Conservation (phyloP, 2,329 filamentous ascomycete genomes). For the Berkeleyomyces basicola region DNA sequence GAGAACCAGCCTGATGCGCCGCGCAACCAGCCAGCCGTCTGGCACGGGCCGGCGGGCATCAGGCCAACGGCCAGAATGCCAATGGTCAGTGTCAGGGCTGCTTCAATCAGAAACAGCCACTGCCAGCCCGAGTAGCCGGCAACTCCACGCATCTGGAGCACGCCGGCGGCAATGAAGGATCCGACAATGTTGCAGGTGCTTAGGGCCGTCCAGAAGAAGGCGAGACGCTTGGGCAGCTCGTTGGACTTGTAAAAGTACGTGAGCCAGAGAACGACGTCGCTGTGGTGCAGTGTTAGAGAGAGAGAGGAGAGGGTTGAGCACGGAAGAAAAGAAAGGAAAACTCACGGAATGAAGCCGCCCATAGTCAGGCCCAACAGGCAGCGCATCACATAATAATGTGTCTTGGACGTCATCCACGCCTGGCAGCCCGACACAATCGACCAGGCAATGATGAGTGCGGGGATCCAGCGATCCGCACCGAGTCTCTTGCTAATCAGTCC, state of each 20-base stretch:
- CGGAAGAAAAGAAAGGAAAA: slow-evolving; percentile 8
- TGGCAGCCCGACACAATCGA: slow-evolving; percentile 25
- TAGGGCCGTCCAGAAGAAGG: slow-evolving; percentile 20
- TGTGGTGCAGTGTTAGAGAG: neutral
- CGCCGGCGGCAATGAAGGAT: slow-evolving; percentile 31
- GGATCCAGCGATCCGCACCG: slow-evolving; percentile 31
- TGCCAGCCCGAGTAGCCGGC: slow-evolving; percentile 25
- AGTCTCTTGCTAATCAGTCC: slow-evolving; percentile 34
- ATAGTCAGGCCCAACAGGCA: slow-evolving; percentile 30
- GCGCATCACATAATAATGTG: slow-evolving; percentile 26
- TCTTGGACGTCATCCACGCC: slow-evolving; percentile 22
- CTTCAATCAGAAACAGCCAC: slow-evolving; percentile 20
- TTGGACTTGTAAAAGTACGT: slow-evolving; percentile 21
- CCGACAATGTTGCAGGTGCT: slow-evolving; percentile 20
- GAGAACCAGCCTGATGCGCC: slow-evolving; percentile 45
- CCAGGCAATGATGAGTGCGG: slow-evolving; percentile 26
- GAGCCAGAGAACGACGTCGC: slow-evolving; percentile 20
- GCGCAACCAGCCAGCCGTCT: slow-evolving; percentile 39
- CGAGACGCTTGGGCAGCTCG: slow-evolving; percentile 19
- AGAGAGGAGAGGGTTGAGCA: neutral
- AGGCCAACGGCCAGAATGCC: slow-evolving; percentile 28
- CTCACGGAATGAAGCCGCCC: slow-evolving; percentile 34
- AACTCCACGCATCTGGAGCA: slow-evolving; percentile 23
- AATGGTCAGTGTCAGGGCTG: slow-evolving; percentile 22
- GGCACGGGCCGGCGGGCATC: slow-evolving; percentile 30